Conservation (phyloP, 441 rosid genomes). For the Mallotus repandus region DNA sequence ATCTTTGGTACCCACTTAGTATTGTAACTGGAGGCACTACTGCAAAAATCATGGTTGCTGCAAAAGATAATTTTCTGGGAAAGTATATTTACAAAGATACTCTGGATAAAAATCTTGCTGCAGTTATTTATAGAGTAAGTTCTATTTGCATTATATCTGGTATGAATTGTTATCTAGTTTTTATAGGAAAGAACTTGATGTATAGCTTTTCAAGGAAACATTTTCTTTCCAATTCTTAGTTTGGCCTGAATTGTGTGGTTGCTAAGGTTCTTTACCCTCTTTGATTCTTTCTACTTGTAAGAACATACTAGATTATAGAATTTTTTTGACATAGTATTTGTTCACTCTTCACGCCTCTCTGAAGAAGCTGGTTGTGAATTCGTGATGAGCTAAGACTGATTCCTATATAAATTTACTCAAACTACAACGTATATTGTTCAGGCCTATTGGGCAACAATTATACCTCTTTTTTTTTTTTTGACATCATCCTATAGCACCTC, state of each 20-base stretch:
- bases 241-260: background rate
- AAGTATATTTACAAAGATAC: slow-evolving; percentile 93
- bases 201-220: background rate
- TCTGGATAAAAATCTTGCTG: slow-evolving; percentile 80
- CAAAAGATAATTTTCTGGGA: slow-evolving; percentile 84
- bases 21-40: slow-evolving; percentile 84
- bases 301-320: background rate
- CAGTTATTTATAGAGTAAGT: slow-evolving; percentile 82
- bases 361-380: background rate
- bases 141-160: background rate
- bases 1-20: slow-evolving; percentile 91
- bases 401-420: background rate
- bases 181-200: too few relatives aligned
- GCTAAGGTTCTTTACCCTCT: background rate
- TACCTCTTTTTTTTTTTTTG: too few relatives aligned
- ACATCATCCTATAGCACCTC: background rate
- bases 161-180: background rate
- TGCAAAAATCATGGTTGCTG: slow-evolving; percentile 94
- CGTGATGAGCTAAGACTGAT: background rate
- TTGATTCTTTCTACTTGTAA: background rate
- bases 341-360: background rate
- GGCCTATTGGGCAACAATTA: background rate
- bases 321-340: background rate
- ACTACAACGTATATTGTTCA: background rate
- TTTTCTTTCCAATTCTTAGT: background rate